A percentile compares a stretch with the other conserved stretches of the same genome.
phyloP scores from a whole-genome alignment of 805 yeast genomes.

The Komagataella phaffii region DNA sequence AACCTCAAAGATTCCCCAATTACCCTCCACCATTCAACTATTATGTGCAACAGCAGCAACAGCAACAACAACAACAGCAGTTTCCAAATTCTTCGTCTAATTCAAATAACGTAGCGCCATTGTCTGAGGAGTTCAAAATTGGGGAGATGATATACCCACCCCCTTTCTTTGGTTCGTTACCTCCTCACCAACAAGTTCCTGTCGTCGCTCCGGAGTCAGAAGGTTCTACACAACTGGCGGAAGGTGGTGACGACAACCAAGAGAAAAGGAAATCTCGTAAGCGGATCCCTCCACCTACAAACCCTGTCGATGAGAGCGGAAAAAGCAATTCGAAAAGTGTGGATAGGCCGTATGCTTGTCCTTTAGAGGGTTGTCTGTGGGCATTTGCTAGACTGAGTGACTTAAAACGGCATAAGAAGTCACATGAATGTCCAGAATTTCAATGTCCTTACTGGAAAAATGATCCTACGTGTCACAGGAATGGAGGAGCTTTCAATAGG shows the following conservation, averaged over 20 bases:
- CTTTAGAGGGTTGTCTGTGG: slow-evolving; percentile 24
- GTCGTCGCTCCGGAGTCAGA: not conserved
- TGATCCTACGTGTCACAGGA: slow-evolving; percentile 61
- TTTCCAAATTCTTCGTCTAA: not conserved
- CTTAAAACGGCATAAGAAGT: slow-evolving; percentile 50
- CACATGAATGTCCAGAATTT: slow-evolving; percentile 53
- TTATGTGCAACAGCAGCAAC: not conserved
- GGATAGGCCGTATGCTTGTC: slow-evolving; percentile 3
- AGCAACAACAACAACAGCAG: not conserved
- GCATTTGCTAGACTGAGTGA: slow-evolving; percentile 59
- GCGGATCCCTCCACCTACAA: not conserved
- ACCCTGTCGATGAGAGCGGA: not conserved
- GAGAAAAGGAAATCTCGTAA: not conserved
- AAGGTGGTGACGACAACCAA: not conserved
- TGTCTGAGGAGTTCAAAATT: not conserved
- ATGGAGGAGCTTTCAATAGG: slow-evolving; percentile 64
- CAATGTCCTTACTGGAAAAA: slow-evolving; percentile 64
- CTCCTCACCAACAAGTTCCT: not conserved
- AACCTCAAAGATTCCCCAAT: not conserved
- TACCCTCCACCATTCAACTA: slow-evolving; percentile 2
- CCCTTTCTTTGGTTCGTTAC: not conserved
- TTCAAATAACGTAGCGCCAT: not conserved
- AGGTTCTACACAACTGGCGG: not conserved
- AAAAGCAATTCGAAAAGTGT: not conserved
- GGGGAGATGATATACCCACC: not conserved